Evolutionary conservation across 345 rosid genomes (phyloP), one percentile per base, ranked within the genome.

Genomic region (Pelargonium nanum): DNA sequence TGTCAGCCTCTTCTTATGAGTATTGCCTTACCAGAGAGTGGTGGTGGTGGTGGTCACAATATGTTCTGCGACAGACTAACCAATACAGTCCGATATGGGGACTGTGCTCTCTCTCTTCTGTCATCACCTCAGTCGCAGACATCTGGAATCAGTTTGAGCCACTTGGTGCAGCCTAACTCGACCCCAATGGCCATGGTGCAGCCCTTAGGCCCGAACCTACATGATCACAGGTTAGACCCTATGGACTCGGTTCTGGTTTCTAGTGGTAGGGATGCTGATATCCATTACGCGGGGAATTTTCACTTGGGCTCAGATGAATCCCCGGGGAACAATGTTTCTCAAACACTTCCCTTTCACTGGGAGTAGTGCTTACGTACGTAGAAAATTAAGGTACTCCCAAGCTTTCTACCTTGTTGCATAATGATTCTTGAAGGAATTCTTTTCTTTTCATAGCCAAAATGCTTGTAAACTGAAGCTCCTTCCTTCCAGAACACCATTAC

Each of bases 61-160:
- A 63, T 72, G 68, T 79, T 74, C 64, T 66, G 65, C 76, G 83
- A 73, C 73, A 75, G 83, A 75, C 73, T 78, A 69, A 66, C 81
- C 62, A 63, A 73, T 70, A 74, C 66, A 55, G 77, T 62, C 66
- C 68, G 34, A 24, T 78, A 80, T 73, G 77, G 86, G 22, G 86
- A 83, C 63, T 86, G 94, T 78, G 94, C 94, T 86, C 89, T 82
- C 94, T 86, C 94, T 86, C 94, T 86, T 80, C 94, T 86, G 89
- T 78, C 83, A 78, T 80, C 88, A 66, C 76, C 84, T 22, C 67
- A 64, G 60, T 60, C 67, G 54, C 83, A 68, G 70, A 63, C 68
- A 62, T 62, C 73, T 24, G 73, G 73, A 55, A 67, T 69, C 74
- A 45, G 74, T 21, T 60, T 70, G 58, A 71, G 61, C 58, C 74